phyloP scores from a whole-genome alignment of 176 grass and related monocot genomes.

The Oryza meyeriana region DNA sequence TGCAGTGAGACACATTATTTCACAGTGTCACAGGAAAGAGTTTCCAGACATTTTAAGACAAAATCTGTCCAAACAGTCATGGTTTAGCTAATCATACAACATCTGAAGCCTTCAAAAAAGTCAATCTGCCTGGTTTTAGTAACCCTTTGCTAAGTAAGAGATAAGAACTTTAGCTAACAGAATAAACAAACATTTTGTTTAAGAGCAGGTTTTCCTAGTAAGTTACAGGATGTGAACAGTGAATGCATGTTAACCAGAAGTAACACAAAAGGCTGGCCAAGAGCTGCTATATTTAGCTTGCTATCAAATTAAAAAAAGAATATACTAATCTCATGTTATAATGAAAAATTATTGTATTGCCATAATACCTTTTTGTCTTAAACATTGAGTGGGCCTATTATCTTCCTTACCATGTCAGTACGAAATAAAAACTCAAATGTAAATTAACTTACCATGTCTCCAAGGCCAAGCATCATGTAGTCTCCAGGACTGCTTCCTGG shows the following conservation, averaged over 20 bases:
- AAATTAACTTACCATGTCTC: constrained; percentile 82
- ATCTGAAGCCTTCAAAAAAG: not conserved
- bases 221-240: not conserved
- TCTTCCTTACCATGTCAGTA: not conserved
- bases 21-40: not conserved
- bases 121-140: not conserved
- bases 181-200: not conserved
- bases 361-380: not conserved
- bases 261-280: not conserved
- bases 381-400: not conserved
- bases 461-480: constrained; percentile 98
- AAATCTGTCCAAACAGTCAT: not conserved
- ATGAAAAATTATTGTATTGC: not conserved
- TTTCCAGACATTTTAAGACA: not conserved
- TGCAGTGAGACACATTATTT: not conserved
- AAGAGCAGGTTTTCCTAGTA: not conserved
- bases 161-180: not conserved
- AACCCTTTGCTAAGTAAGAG: not conserved
- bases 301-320: not conserved
- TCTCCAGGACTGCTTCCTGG: constrained; percentile 68
- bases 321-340: not conserved
- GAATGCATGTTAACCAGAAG: not conserved
- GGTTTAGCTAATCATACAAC: not conserved
- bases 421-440: not conserved
- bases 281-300: not conserved